Conservation (phyloP, 257 asterid genomes). For the Solanum bulbocastanum region DNA sequence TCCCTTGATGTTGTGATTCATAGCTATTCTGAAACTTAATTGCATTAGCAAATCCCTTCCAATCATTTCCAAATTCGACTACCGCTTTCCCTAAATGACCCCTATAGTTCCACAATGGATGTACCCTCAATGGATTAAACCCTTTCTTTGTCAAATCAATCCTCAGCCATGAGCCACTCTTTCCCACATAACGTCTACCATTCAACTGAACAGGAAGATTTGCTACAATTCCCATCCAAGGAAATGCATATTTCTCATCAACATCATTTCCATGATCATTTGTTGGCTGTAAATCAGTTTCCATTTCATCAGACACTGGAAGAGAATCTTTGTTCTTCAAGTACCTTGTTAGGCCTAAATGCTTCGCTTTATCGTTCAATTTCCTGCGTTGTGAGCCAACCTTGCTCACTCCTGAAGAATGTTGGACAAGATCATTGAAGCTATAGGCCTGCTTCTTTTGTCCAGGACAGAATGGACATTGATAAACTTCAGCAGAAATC, state of each 20-base stretch:
- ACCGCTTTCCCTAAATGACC: slow-evolving; percentile 44
- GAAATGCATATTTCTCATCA: slow-evolving; percentile 31
- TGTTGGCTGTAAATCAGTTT: neutral
- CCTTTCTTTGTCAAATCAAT: slow-evolving; percentile 23
- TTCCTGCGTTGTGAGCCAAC: slow-evolving; percentile 27
- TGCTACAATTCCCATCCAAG: slow-evolving; percentile 47
- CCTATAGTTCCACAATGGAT: slow-evolving; percentile 26
- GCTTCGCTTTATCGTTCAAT: slow-evolving; percentile 30
- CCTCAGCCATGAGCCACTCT: slow-evolving; percentile 29
- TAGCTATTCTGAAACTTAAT: slow-evolving; percentile 32
- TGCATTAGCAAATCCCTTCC: slow-evolving; percentile 37
- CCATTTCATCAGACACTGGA: neutral
- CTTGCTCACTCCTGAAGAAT: slow-evolving; percentile 37
- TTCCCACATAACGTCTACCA: slow-evolving; percentile 22
- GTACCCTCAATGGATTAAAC: slow-evolving; percentile 31
- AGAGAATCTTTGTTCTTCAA: neutral
- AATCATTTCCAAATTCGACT: slow-evolving; percentile 32
- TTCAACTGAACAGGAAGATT: slow-evolving; percentile 24
- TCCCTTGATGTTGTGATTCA: slow-evolving; percentile 34
- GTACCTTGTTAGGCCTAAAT: neutral
- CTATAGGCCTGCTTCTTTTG: slow-evolving; percentile 39
- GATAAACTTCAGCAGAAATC: slow-evolving; percentile 15
- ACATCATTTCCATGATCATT: slow-evolving; percentile 22
- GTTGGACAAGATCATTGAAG: slow-evolving; percentile 42
- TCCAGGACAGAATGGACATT: slow-evolving; percentile 64